phyloP scores from a whole-genome alignment of 2,329 filamentous ascomycete genomes.

The Penicillium sp. region DNA sequence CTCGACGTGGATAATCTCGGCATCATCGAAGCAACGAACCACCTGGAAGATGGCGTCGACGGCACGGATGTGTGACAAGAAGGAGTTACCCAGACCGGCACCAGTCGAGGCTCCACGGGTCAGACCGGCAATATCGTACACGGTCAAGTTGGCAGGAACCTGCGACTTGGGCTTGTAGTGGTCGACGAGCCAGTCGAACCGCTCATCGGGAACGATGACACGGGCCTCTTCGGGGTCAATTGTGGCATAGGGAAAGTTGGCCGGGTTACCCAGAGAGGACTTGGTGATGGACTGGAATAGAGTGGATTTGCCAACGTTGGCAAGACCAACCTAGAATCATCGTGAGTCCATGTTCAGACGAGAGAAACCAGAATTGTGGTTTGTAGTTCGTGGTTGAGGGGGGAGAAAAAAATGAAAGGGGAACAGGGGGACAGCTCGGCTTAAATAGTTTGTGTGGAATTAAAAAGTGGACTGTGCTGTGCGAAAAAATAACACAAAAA shows the following conservation, averaged over 20 bases:
- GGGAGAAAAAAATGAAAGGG: conserved; percentile 11
- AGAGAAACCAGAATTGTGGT: conserved; percentile 6
- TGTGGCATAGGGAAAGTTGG: conserved; percentile 98
- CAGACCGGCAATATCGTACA: conserved; percentile 97
- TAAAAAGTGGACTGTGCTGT: conserved; percentile 28
- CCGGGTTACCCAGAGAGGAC: conserved; percentile 93
- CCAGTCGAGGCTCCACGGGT: conserved; percentile 94
- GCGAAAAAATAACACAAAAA: conserved; percentile 26
- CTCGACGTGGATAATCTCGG: conserved; percentile 99
- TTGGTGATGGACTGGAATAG: conserved; percentile 99
- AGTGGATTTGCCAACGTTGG: conserved; percentile 98
- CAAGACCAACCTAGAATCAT: conserved; percentile 75
- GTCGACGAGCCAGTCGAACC: conserved; percentile 90
- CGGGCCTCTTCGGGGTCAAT: conserved; percentile 98
- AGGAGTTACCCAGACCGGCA: conserved; percentile 94
- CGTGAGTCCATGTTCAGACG: conserved; percentile 9
- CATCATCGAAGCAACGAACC: conserved; percentile 95
- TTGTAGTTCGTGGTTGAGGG: conserved; percentile 11
- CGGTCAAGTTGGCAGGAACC: conserved; percentile 95
- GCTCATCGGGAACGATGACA: conserved; percentile 91
- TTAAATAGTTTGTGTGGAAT: conserved; percentile 25
- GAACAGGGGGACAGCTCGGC: conserved; percentile 14
- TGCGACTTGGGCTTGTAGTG: conserved; percentile 97
- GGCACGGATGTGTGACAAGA: conserved; percentile 96
- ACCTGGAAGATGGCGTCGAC: conserved; percentile 98